Base-by-base conservation (phyloP, 352 stramenopile genomes). In the Phytopythium chamaehyphon region DNA sequence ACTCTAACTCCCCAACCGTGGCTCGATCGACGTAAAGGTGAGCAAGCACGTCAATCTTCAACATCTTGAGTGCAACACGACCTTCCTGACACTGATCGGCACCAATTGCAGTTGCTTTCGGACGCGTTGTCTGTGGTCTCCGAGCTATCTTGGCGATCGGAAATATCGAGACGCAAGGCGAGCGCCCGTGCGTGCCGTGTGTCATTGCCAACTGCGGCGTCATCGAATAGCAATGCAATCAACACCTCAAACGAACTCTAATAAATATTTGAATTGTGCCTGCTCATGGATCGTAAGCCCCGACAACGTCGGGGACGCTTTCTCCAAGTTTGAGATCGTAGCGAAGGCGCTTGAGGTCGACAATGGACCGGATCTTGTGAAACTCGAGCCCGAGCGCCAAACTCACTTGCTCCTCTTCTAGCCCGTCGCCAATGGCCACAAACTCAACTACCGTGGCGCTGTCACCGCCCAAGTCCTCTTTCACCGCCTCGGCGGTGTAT, bases 341-440 rank as follows among this genome's bases (percentile, higher is more conserved):
- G 21, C 75, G 76, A 48, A 92, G 64, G 22, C 71, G 59, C 37
- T 75, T 71, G 40, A 89, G 64, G 42, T 91, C 76, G 21, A 79
- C 63, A 38, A 91, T 65, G 26, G 70, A 83, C 10, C 70, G 61
- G 50, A 91, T 83, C 62, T 86, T 86, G 72, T 83, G 69, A 51
- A 93, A 93, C 47, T 72, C 56, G 23, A 93, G 74, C 45, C 76
- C 83, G 10, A 89, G 71, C 15, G 62, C 66, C 11, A 66, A 66
- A 31, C 80, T 91, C 45, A 88, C 80, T 26, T 85, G 71, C 60
- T 93, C 77, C 61, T 93, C 83, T 53, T 93, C 83, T 15, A 77
- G 62, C 5, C 83, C 83, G 55, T 91, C 83, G 14, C 83, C 83
- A 40, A 93, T 84, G 5, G 76, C 83, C 16, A 91, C 54, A 51